Base-by-base conservation (phyloP, 2,329 filamentous ascomycete species). In the Sporothrix pallida region DNA sequence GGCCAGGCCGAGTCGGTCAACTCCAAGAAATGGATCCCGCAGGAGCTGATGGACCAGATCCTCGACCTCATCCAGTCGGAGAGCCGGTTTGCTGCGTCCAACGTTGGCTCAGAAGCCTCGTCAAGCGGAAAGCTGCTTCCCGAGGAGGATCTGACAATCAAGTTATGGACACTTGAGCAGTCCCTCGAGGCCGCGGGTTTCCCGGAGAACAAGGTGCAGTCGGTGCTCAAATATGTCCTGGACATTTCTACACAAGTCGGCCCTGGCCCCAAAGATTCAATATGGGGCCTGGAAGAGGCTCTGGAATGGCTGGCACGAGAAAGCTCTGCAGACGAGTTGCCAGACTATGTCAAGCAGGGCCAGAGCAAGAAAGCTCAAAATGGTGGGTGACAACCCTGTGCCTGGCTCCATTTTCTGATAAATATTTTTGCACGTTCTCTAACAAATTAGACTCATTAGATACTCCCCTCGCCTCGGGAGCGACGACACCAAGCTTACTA, bases 241-340 rank as follows among this genome's bases (percentile, higher is more conserved):
- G 86, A 90, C 58, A 90, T 92, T 76, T 89, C 90, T 42, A 86
- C 90, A 44, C 90, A 89, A 75, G 87, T 91, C 72, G 83, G 86
- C 2, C 79, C 84, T 12, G 83, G 84, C 23, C 85, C 81, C 75
- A 91, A 89, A 77, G 92, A 94, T 76, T 86, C 87, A 60, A 87
- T 94, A 15, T 97, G 94, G 93, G 94, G 95, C 10, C 83, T 98
- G 50, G 92, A 97, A 75, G 95, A 97, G 82, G 90, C 93, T 37
- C 81, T 99, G 23, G 93, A 98, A 78, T 97, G 94, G 93, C 87
- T 98, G 72, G 93, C 94, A n/a, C 85, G 93, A 76, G 89, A 96
- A 79, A 93, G 91, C 78, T 83, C 87, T 15, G 83, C 86, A 75
- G 87, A 90, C 0, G 91, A 95, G 77, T 85, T 95, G 50, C 92